Evolutionary conservation across 2,329 filamentous ascomycete genomes (phyloP).

Genomic region (Fonsecaea erecta): DNA sequence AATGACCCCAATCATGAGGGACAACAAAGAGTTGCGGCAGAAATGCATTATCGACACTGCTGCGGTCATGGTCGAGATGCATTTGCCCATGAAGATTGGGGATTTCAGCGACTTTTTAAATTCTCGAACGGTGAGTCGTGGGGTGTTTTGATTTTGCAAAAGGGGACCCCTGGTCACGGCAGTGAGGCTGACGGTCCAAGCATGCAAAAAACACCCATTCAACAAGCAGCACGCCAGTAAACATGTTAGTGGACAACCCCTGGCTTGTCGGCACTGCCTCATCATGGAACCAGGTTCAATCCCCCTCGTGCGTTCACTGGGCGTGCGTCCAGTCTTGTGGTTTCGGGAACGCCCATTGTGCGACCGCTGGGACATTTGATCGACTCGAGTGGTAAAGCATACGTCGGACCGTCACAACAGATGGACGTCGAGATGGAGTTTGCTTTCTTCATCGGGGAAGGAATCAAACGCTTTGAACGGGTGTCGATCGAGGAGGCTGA

Average conservation of each 20-base stretch:
- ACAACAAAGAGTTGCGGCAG: conserved; percentile 6
- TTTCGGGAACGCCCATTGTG: conserved; percentile 12
- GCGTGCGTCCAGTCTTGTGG: conserved; percentile 16
- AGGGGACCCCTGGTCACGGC: background rate
- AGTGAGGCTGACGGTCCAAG: background rate
- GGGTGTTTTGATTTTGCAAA: background rate
- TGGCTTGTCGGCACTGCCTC: background rate
- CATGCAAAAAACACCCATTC: conserved; percentile 18
- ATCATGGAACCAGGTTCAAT: conserved; percentile 13
- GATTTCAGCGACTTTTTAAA: conserved; percentile 20
- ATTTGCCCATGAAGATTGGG: conserved; percentile 19
- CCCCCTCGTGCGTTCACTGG: conserved; percentile 16
- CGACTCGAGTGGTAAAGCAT: conserved; percentile 13
- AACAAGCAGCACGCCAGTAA: conserved; percentile 12
- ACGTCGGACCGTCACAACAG: conserved; percentile 63
- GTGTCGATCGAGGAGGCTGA: conserved; percentile 68
- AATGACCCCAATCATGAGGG: conserved; percentile 9
- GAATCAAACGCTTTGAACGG: conserved; percentile 66
- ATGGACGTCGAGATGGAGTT: conserved; percentile 80
- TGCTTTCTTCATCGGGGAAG: conserved; percentile 70
- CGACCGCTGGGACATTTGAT: conserved; percentile 19
- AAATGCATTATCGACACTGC: conserved; percentile 8
- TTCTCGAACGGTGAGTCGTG: conserved; percentile 13
- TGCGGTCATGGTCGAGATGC: conserved; percentile 12
- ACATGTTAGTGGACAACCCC: conserved; percentile 10